Conservation (phyloP, 2,329 filamentous ascomycete species). For the Fusarium sp. region DNA sequence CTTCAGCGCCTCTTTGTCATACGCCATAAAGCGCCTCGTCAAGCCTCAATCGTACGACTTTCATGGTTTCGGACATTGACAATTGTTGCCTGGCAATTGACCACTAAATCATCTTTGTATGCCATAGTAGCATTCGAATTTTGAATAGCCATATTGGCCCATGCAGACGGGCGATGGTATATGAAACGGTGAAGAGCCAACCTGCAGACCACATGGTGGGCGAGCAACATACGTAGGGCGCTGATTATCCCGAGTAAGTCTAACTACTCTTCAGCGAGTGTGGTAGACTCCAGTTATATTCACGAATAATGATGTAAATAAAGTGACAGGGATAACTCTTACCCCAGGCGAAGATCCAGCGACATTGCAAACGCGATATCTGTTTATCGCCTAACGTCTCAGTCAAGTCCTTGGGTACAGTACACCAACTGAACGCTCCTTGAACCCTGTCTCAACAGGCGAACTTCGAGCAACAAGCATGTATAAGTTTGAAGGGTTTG, state of each 20-base stretch:
- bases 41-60: conserved; percentile 40
- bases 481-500: not conserved
- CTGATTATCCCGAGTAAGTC: not conserved
- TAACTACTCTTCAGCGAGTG: not conserved
- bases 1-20: conserved; percentile 16
- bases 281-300: not conserved
- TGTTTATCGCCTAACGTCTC: too few relatives aligned
- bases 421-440: not conserved
- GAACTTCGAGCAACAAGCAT: not conserved
- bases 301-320: not conserved
- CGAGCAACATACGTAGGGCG: not conserved
- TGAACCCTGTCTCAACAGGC: not conserved
- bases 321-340: not conserved
- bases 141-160: not conserved
- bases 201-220: not conserved
- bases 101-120: not conserved
- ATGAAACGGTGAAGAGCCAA: not conserved
- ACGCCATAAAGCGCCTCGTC: conserved; percentile 23
- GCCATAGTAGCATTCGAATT: not conserved
- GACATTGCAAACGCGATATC: too few relatives aligned
- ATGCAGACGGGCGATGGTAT: not conserved
- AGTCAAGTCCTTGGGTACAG: not conserved
- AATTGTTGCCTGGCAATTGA: not conserved
- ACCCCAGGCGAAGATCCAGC: too few relatives aligned
- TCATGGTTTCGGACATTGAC: conserved; percentile 8